phyloP scores from a whole-genome alignment of 176 grass and related monocot genomes.

The Dendrocalamus sinicus region DNA sequence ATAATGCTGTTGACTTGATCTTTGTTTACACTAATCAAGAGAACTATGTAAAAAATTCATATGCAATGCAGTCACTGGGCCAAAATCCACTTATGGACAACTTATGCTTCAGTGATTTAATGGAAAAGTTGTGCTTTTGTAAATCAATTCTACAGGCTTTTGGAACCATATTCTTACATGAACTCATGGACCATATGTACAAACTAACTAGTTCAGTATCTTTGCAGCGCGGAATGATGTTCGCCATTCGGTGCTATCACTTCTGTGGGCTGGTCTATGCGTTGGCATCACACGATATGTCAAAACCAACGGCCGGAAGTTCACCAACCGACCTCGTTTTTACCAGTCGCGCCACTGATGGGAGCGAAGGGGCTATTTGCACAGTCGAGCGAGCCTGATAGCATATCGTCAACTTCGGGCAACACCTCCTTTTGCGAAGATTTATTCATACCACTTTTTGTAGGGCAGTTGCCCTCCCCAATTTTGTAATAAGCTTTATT shows the following conservation, averaged over 20 bases:
- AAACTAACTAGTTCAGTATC: neutral
- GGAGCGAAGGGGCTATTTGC: neutral
- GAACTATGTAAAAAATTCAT: neutral
- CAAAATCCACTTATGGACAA: neutral
- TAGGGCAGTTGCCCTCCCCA: neutral
- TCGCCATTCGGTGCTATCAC: slow-evolving; percentile 60
- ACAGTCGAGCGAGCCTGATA: neutral
- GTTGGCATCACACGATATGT: slow-evolving; percentile 61
- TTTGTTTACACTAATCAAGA: neutral
- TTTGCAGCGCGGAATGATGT: slow-evolving; percentile 64
- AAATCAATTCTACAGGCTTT: neutral
- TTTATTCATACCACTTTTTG: slow-evolving; percentile 4
- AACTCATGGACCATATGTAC: neutral
- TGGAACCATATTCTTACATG: neutral
- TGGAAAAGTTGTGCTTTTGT: neutral
- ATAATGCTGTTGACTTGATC: neutral
- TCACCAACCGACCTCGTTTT: slow-evolving; percentile 83
- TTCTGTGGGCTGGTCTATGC: slow-evolving; percentile 71
- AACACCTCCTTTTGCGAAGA: neutral
- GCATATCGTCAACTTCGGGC: neutral
- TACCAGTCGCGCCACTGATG: slow-evolving; percentile 56
- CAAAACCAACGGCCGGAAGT: slow-evolving; percentile 68
- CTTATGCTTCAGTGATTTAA: neutral
- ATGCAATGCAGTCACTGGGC: neutral
- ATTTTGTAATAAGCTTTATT: neutral